Conservation (phyloP, 768 basidiomycete genomes). For the Hericium alpestre region DNA sequence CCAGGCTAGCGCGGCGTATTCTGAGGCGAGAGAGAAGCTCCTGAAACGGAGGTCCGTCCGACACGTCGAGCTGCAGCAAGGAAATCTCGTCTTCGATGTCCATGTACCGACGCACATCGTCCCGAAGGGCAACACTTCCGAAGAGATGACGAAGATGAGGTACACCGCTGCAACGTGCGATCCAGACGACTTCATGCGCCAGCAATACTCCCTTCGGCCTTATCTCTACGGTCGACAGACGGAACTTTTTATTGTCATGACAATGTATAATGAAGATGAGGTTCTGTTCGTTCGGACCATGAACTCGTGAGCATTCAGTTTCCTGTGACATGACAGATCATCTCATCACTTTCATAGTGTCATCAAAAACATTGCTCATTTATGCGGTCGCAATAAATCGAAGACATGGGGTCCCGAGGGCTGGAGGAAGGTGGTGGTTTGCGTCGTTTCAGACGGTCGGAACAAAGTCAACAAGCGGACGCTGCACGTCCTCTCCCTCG, state of each 20-base stretch:
- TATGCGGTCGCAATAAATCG: constrained; percentile 58
- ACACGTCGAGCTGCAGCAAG: constrained; percentile 70
- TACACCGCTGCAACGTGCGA: constrained; percentile 87
- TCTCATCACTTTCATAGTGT: constrained; percentile 35
- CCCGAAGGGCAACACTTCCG: constrained; percentile 51
- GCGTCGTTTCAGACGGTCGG: constrained; percentile 77
- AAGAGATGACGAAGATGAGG: constrained; percentile 76
- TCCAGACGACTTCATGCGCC: constrained; percentile 77
- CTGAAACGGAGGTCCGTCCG: constrained; percentile 73
- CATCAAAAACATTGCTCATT: constrained; percentile 77
- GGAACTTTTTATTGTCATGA: constrained; percentile 92
- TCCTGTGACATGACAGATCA: background rate
- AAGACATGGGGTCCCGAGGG: constrained; percentile 83
- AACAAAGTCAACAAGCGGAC: constrained; percentile 85
- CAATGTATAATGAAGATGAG: constrained; percentile 93
- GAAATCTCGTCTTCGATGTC: constrained; percentile 79
- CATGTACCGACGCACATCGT: constrained; percentile 71
- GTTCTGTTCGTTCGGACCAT: constrained; percentile 69
- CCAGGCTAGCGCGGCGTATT: constrained; percentile 40
- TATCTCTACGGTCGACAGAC: constrained; percentile 74
- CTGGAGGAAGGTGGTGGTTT: constrained; percentile 87
- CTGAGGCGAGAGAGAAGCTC: constrained; percentile 64
- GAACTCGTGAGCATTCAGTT: constrained; percentile 52
- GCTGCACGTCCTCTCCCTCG: constrained; percentile 76
- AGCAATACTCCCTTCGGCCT: constrained; percentile 67